Conservation (phyloP, 768 basidiomycete species). For the Arthromyces matolae region DNA sequence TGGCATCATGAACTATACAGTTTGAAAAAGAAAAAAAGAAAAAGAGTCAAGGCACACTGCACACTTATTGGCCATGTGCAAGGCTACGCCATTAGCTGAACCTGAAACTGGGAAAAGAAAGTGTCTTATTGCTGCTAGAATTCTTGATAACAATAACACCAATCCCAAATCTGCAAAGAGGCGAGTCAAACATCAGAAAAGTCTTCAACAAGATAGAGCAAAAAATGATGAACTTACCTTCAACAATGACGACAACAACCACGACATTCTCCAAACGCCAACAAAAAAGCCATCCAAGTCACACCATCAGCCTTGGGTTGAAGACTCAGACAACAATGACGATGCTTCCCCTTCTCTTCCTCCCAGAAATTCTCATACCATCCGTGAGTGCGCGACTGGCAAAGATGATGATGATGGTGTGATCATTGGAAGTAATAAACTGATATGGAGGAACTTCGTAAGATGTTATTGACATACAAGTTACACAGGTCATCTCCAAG, state of each 20-base stretch:
- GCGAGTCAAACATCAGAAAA: not conserved
- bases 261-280: too few relatives aligned
- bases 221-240: not conserved
- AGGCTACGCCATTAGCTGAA: not conserved
- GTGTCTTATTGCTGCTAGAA: not conserved
- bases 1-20: not conserved
- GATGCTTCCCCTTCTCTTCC: not conserved
- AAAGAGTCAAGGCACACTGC: not conserved
- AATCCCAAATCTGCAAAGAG: not conserved
- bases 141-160: not conserved
- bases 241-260: not conserved
- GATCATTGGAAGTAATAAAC: not conserved
- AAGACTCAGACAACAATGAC: too few relatives aligned
- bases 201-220: not conserved
- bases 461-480: too few relatives aligned
- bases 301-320: not conserved
- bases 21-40: not conserved
- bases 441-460: not conserved
- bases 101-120: not conserved
- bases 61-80: not conserved
- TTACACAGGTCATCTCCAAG: too few relatives aligned
- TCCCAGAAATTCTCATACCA: not conserved
- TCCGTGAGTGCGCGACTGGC: too few relatives aligned
- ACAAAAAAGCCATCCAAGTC: not conserved
- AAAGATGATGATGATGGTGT: not conserved